phyloP scores from a whole-genome alignment of 2,329 filamentous ascomycete genomes.

The Fusarium sp. region DNA sequence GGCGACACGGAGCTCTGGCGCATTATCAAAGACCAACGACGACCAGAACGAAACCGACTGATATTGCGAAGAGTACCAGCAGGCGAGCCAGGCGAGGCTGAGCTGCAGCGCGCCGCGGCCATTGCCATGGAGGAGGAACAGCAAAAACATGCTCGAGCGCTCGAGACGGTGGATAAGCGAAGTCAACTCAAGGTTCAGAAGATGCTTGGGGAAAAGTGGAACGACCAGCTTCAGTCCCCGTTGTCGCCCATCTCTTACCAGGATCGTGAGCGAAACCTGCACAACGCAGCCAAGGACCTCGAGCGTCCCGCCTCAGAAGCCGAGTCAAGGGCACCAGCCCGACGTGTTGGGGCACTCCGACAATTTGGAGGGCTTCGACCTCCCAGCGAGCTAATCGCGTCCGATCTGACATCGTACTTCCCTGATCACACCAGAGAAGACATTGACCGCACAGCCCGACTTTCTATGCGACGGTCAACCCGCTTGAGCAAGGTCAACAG shows the following conservation, averaged over 20 bases:
- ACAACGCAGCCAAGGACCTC: slow-evolving; percentile 68
- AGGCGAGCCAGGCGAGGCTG: slow-evolving; percentile 87
- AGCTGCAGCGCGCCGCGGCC: slow-evolving; percentile 86
- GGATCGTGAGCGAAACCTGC: slow-evolving; percentile 76
- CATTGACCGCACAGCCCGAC: slow-evolving; percentile 93
- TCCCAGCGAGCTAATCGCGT: slow-evolving; percentile 96
- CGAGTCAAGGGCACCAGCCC: slow-evolving; percentile 55
- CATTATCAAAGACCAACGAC: slow-evolving; percentile 86
- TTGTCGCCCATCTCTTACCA: slow-evolving; percentile 83
- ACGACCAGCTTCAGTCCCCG: slow-evolving; percentile 82
- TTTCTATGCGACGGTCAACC: slow-evolving; percentile 90
- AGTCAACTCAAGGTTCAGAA: slow-evolving; percentile 91
- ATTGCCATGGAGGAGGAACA: slow-evolving; percentile 91
- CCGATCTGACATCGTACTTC: slow-evolving; percentile 96
- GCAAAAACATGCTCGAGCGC: slow-evolving; percentile 73
- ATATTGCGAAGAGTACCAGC: slow-evolving; percentile 94
- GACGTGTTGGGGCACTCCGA: slow-evolving; percentile 68
- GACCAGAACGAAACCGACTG: slow-evolving; percentile 88
- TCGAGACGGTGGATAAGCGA: slow-evolving; percentile 75
- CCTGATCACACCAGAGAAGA: slow-evolving; percentile 93
- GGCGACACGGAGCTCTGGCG: slow-evolving; percentile 90
- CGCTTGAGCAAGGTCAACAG: slow-evolving; percentile 93
- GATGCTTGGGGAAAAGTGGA: slow-evolving; percentile 87
- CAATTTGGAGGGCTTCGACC: slow-evolving; percentile 93
- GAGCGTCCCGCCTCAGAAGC: slow-evolving; percentile 67